These are phyloP conservation scores for Umbelopsis sp. DNA, from an alignment of 192 early-diverging fungal genomes.

Conservation along the genomic window DNA sequence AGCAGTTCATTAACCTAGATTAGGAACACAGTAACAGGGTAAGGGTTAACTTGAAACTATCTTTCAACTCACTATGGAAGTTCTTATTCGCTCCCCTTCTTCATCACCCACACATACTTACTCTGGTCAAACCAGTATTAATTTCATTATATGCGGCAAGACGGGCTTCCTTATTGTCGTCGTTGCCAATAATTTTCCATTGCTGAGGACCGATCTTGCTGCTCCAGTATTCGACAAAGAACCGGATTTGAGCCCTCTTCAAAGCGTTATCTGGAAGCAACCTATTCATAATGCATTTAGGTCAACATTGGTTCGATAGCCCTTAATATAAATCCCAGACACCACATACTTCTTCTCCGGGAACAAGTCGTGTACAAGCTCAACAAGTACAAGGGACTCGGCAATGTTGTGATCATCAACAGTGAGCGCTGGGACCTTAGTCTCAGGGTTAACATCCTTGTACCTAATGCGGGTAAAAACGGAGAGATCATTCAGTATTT, in stretches of 20 bases:
- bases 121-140: conserved; percentile 24
- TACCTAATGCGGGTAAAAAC: conserved; percentile 27
- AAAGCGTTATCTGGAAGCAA: conserved; percentile 46
- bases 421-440: conserved; percentile 67
- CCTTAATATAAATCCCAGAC: neutral
- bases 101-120: neutral
- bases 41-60: neutral
- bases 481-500: too few relatives aligned
- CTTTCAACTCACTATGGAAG: neutral
- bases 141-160: conserved; percentile 31
- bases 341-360: conserved; percentile 51
- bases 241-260: conserved; percentile 44
- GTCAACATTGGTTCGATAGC: neutral
- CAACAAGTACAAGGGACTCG: conserved; percentile 68
- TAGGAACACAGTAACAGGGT: neutral
- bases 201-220: conserved; percentile 25
- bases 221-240: conserved; percentile 46
- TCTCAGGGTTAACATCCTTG: conserved; percentile 66
- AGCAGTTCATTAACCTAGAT: conserved; percentile 43
- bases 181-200: conserved; percentile 30
- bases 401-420: conserved; percentile 58
- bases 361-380: conserved; percentile 65
- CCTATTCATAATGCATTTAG: conserved; percentile 24
- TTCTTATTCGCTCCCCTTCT: neutral
- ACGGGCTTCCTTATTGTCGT: conserved; percentile 22